phyloP scores from a whole-genome alignment of 768 basidiomycete genomes.

The Mycena capillaripes region DNA sequence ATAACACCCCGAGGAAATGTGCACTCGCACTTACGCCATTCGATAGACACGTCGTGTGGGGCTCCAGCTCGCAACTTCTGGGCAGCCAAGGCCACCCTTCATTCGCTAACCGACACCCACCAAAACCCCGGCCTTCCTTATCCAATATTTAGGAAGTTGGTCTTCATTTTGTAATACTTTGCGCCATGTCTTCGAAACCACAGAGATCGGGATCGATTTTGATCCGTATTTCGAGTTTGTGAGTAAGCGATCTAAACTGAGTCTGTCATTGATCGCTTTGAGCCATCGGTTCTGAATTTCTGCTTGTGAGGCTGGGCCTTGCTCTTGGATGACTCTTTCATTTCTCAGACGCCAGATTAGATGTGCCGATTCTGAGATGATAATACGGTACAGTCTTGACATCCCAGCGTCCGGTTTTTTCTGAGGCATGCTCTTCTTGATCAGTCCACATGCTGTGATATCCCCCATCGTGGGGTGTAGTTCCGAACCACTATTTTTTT shows the following conservation, averaged over 20 bases:
- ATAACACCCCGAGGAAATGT: conserved; percentile 14
- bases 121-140: conserved; percentile 16
- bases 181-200: no score
- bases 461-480: no score
- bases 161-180: no score
- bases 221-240: no score
- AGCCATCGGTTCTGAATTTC: conserved; percentile 23
- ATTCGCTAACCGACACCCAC: conserved; percentile 17
- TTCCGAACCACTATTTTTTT: background rate
- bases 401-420: background rate
- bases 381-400: background rate
- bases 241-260: no score
- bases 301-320: background rate
- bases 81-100: background rate
- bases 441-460: background rate
- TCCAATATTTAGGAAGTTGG: conserved; percentile 15
- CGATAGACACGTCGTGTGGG: background rate
- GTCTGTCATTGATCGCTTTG: no score
- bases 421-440: no score
- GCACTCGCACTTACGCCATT: background rate
- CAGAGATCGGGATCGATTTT: no score
- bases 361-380: background rate
- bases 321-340: background rate
- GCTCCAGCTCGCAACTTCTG: background rate
- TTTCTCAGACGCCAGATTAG: no score